Evolutionary conservation across 768 basidiomycete species (phyloP).

Genomic region (Fomitopsis serialis): DNA sequence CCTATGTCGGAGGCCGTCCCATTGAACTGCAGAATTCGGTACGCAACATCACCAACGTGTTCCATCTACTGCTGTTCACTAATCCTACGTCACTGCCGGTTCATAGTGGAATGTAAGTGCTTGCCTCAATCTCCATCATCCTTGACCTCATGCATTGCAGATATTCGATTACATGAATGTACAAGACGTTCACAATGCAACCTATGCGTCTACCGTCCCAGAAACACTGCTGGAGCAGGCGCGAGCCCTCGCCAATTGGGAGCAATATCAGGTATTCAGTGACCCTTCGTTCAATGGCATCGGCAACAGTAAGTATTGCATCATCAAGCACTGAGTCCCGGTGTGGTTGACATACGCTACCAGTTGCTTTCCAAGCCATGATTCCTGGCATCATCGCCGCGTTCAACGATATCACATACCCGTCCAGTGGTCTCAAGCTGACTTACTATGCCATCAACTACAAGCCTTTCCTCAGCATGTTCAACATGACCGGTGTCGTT

Average conservation of each 20-base stretch:
- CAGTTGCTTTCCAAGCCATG: slow-evolving; percentile 66
- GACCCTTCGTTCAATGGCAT: slow-evolving; percentile 46
- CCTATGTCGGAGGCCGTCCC: slow-evolving; percentile 48
- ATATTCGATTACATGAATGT: slow-evolving; percentile 75
- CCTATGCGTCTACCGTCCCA: slow-evolving; percentile 44
- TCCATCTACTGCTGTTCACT: slow-evolving; percentile 2
- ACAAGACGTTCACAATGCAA: slow-evolving; percentile 57
- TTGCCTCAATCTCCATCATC: neutral
- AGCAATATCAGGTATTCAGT: slow-evolving; percentile 67
- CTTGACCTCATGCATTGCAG: slow-evolving; percentile 25
- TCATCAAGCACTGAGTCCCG: neutral
- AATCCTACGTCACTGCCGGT: neutral
- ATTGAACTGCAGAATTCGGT: slow-evolving; percentile 58
- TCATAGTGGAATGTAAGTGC: slow-evolving; percentile 41
- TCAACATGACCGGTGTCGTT: slow-evolving; percentile 67
- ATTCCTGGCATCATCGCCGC: slow-evolving; percentile 54
- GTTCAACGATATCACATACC: slow-evolving; percentile 45
- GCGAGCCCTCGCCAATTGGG: slow-evolving; percentile 64
- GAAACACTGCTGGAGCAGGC: slow-evolving; percentile 47
- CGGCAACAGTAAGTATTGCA: slow-evolving; percentile 28
- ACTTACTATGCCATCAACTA: slow-evolving; percentile 59
- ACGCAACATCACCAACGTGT: slow-evolving; percentile 13
- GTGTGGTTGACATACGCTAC: neutral
- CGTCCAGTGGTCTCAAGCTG: slow-evolving; percentile 49
- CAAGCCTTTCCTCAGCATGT: slow-evolving; percentile 74